These are phyloP conservation scores for Agaricus blazei DNA, from an alignment of 768 basidiomycete species.

Conservation along the genomic window DNA sequence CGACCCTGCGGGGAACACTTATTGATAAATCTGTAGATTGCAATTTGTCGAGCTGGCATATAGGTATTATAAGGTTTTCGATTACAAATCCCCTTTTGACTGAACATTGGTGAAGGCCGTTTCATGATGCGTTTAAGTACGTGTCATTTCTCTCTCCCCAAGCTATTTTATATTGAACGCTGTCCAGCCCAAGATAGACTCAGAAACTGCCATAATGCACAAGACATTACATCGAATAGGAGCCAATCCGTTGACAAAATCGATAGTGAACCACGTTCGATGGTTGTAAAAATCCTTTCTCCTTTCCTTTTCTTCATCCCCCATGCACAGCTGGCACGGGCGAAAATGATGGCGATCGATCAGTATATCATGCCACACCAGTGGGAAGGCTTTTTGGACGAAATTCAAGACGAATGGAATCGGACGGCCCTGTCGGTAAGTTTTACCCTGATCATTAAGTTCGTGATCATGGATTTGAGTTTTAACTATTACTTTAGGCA, in stretches of 20 bases:
- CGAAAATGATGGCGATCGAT: neutral
- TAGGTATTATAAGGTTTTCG: neutral
- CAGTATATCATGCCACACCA: neutral
- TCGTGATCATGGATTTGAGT: neutral
- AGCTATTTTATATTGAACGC: neutral
- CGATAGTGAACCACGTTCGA: neutral
- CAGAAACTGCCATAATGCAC: conserved; percentile 3
- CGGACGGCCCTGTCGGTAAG: neutral
- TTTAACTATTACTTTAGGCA: neutral
- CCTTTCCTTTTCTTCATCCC: conserved; percentile 7
- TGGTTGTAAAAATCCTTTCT: neutral
- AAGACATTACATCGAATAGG: neutral
- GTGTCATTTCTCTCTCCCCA: neutral
- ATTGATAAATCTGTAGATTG: neutral
- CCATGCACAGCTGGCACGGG: neutral
- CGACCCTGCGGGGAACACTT: neutral
- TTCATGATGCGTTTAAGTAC: conserved; percentile 1
- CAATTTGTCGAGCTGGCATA: conserved; percentile 6
- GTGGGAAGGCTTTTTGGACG: neutral
- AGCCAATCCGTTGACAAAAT: neutral
- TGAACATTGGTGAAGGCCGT: neutral
- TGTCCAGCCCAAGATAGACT: neutral
- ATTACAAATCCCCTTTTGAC: neutral
- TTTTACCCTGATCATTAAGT: no score
- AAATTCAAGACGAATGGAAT: conserved; percentile 2